A percentile compares a stretch with the other conserved stretches of the same genome.
phyloP scores from a whole-genome alignment of 495 filamentous ascomycete species.

The Schizothecium vesticola region DNA sequence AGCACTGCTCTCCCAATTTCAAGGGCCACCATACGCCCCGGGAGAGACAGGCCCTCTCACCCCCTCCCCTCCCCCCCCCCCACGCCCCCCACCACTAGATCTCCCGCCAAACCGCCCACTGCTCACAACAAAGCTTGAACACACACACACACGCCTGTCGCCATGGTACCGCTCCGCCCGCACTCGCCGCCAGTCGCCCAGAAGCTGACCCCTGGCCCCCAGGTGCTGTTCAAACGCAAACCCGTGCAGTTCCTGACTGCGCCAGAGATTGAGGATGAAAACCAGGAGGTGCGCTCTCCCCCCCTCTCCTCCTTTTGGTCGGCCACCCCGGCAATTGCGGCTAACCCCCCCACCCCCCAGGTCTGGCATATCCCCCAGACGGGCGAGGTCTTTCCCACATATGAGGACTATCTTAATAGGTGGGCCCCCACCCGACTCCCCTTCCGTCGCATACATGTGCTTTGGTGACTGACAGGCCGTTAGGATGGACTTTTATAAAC shows the following conservation, averaged over 20 bases:
- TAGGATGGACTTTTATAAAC: slow-evolving; percentile 90
- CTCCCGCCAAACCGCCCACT: neutral
- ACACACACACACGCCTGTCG: neutral
- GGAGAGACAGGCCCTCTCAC: neutral
- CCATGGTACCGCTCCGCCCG: slow-evolving; percentile 26
- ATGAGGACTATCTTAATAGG: slow-evolving; percentile 82
- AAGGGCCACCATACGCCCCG: neutral
- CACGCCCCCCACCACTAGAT: neutral
- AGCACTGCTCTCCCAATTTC: neutral
- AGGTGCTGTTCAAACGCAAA: slow-evolving; percentile 97
- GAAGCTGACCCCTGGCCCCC: slow-evolving; percentile 13
- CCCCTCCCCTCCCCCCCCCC: too few relatives aligned
- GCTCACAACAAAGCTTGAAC: neutral
- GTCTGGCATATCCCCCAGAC: slow-evolving; percentile 90
- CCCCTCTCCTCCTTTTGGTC: neutral
- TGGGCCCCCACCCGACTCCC: slow-evolving; percentile 36
- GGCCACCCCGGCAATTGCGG: slow-evolving; percentile 6
- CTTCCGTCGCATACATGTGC: neutral
- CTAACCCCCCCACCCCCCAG: slow-evolving; percentile 40
- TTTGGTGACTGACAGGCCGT: slow-evolving; percentile 21
- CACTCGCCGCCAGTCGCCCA: neutral
- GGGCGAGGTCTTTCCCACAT: slow-evolving; percentile 81
- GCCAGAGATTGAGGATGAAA: slow-evolving; percentile 71
- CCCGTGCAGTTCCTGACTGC: slow-evolving; percentile 76
- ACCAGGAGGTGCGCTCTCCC: slow-evolving; percentile 58